Percentiles rank a stretch among this genome's conserved stretches.
phyloP scores from a whole-genome alignment of 1,284 basidiomycete genomes.

The Fomitopsis betulina region DNA sequence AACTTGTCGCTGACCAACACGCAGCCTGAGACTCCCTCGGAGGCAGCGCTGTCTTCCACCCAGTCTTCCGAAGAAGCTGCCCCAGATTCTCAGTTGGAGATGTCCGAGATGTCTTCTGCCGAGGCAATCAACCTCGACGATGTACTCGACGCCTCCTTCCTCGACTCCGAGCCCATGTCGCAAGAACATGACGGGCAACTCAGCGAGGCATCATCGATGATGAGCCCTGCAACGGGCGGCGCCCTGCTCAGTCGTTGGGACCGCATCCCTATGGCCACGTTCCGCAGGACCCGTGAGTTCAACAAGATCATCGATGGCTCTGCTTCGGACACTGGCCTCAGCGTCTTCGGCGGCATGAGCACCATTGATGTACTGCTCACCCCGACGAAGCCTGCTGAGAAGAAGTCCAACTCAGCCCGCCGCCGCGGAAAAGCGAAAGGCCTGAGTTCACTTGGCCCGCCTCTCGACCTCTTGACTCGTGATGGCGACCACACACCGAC shows the following conservation, averaged over 20 bases:
- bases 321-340: constrained; percentile 31
- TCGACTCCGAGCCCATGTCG: constrained; percentile 47
- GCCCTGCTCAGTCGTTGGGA: constrained; percentile 62
- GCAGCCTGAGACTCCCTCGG: constrained; percentile 4
- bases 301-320: constrained; percentile 31
- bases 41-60: constrained; percentile 18
- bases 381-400: constrained; percentile 21
- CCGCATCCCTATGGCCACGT: constrained; percentile 66
- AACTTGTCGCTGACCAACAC: not conserved
- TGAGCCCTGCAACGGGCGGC: constrained; percentile 14
- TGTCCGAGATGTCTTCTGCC: constrained; percentile 32
- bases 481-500: constrained; percentile 55
- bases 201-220: constrained; percentile 9
- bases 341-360: constrained; percentile 23
- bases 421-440: constrained; percentile 17
- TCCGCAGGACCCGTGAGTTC: constrained; percentile 59
- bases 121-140: constrained; percentile 71
- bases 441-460: constrained; percentile 39
- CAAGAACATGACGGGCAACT: constrained; percentile 18
- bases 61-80: constrained; percentile 30
- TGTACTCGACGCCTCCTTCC: constrained; percentile 70
- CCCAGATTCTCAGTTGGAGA: constrained; percentile 14
- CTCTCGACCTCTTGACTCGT: constrained; percentile 43
- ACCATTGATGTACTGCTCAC: constrained; percentile 36
- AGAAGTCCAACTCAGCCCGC: constrained; percentile 20